Percentiles rank a stretch among this genome's conserved stretches.
Conservation (phyloP, 2,329 filamentous ascomycete species). For the Xylaria sp. region DNA sequence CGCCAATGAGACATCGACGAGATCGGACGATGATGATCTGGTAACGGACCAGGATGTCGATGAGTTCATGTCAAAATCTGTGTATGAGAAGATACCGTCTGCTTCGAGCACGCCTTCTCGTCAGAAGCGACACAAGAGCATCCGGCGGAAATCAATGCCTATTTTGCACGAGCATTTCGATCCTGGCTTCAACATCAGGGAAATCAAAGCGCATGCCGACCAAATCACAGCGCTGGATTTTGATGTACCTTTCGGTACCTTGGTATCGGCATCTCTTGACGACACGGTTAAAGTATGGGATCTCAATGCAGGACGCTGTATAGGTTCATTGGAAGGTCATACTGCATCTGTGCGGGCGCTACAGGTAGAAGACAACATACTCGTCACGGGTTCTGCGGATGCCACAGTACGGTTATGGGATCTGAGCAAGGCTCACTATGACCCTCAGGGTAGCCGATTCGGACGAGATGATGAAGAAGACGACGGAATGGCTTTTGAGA, state of each 20-base stretch:
- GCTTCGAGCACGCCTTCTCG: slow-evolving; percentile 61
- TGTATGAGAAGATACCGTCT: slow-evolving; percentile 89
- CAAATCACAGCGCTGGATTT: slow-evolving; percentile 92
- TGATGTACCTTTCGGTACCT: slow-evolving; percentile 94
- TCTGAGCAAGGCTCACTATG: slow-evolving; percentile 86
- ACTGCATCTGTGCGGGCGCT: slow-evolving; percentile 91
- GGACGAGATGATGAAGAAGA: slow-evolving; percentile 69
- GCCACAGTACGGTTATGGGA: slow-evolving; percentile 97
- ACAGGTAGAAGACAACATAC: slow-evolving; percentile 94
- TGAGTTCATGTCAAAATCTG: slow-evolving; percentile 95
- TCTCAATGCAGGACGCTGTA: slow-evolving; percentile 90
- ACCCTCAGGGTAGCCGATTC: slow-evolving; percentile 72
- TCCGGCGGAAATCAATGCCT: slow-evolving; percentile 85
- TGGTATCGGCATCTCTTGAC: slow-evolving; percentile 92
- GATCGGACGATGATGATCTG: slow-evolving; percentile 63
- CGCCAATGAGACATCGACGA: slow-evolving; percentile 61
- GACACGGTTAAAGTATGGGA: slow-evolving; percentile 98
- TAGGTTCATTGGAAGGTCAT: slow-evolving; percentile 91
- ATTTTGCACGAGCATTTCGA: slow-evolving; percentile 96
- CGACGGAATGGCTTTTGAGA: slow-evolving; percentile 78
- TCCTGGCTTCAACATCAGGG: slow-evolving; percentile 86
- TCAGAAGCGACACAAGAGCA: slow-evolving; percentile 64
- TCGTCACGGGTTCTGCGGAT: slow-evolving; percentile 94
- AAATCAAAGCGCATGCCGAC: slow-evolving; percentile 89
- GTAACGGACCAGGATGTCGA: slow-evolving; percentile 63